phyloP scores from a whole-genome alignment of 345 rosid species.

The Citrus mangshanensis region DNA sequence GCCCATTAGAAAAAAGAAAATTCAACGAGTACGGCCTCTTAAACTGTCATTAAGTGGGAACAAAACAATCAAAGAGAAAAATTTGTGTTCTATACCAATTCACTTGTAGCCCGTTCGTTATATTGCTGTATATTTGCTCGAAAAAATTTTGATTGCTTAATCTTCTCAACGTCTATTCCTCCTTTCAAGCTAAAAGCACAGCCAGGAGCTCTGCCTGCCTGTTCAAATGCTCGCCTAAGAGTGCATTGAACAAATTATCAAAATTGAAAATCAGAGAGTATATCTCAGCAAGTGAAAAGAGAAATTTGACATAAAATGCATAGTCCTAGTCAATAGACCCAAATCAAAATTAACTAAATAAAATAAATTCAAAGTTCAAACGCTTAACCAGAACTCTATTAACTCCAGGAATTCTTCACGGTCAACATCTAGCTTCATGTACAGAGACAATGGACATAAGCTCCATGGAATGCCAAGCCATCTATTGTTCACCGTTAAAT shows the following conservation, averaged over 20 bases:
- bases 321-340: not conserved
- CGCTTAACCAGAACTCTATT: not conserved
- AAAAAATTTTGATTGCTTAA: slow-evolving; percentile 70
- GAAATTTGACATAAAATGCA: not conserved
- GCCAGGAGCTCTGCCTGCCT: slow-evolving; percentile 62
- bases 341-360: not conserved
- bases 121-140: slow-evolving; percentile 43
- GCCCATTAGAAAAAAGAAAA: not conserved
- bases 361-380: not conserved
- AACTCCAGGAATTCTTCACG: not conserved
- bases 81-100: slow-evolving; percentile 33
- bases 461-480: not conserved
- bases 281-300: not conserved
- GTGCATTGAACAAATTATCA: slow-evolving; percentile 17
- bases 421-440: not conserved
- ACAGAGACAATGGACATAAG: not conserved
- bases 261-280: not conserved
- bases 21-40: not conserved
- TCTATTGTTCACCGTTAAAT: not conserved
- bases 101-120: slow-evolving; percentile 31
- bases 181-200: slow-evolving; percentile 45
- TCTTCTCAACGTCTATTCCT: slow-evolving; percentile 52
- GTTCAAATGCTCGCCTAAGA: slow-evolving; percentile 72
- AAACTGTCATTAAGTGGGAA: not conserved
- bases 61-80: slow-evolving; percentile 9